A percentile compares a stretch with the other conserved stretches of the same genome.
phyloP scores from a whole-genome alignment of 176 grass and related monocot genomes.

The Ananas comosus region DNA sequence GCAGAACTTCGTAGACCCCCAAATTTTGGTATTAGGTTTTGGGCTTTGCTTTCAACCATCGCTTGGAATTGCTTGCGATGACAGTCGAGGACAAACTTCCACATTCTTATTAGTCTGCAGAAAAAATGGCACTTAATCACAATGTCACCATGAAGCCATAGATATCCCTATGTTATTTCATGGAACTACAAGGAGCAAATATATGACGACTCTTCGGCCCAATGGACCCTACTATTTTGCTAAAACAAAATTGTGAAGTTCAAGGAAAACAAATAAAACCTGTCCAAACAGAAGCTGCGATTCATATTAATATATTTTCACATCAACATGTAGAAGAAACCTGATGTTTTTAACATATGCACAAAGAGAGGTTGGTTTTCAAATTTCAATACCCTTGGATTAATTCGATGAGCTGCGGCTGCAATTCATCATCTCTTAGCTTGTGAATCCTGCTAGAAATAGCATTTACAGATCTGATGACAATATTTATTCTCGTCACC shows the following conservation, averaged over 20 bases:
- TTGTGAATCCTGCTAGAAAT: conserved; percentile 72
- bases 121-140: conserved; percentile 18
- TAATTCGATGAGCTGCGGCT: conserved; percentile 48
- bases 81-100: conserved; percentile 67
- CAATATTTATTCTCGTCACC: conserved; percentile 55
- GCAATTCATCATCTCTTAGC: conserved; percentile 62
- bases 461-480: conserved; percentile 56
- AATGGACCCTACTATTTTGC: too few species aligned
- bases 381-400: conserved; percentile 76
- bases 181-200: background rate
- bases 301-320: too few species aligned
- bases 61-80: conserved; percentile 69
- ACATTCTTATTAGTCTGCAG: conserved; percentile 71
- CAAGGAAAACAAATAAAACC: too few species aligned
- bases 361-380: background rate
- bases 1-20: conserved; percentile 32
- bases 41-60: conserved; percentile 57
- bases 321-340: background rate
- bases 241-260: too few species aligned
- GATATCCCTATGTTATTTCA: background rate
- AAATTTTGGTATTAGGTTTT: conserved; percentile 48
- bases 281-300: too few species aligned
- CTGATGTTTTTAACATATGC: background rate
- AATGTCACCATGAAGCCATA: background rate
- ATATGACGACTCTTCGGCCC: background rate